Evolutionary conservation across 306 rosid genomes (phyloP).

Genomic region (Rosa multiflora): DNA sequence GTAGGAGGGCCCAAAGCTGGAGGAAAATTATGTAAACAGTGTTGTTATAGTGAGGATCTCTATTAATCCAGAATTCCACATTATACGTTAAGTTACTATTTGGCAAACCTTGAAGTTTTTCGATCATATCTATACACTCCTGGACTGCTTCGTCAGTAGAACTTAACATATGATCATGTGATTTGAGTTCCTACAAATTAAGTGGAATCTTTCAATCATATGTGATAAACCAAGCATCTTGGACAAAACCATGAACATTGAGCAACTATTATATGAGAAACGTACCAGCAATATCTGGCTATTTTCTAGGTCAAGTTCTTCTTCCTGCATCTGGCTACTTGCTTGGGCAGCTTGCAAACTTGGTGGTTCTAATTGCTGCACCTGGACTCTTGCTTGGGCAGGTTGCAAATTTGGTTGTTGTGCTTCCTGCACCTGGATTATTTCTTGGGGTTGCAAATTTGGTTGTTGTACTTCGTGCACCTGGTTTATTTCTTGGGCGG

Average conservation of each 20-base stretch:
- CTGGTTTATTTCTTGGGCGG: background rate
- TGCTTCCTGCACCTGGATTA: background rate
- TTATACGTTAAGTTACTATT: background rate
- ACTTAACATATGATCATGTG: background rate
- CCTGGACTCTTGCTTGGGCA: background rate
- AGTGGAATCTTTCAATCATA: background rate
- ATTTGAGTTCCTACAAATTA: background rate
- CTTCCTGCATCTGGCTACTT: background rate
- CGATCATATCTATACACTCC: background rate
- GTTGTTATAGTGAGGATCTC: background rate
- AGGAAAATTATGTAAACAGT: background rate
- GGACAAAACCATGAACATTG: background rate
- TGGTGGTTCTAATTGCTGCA: background rate
- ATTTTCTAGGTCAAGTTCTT: background rate
- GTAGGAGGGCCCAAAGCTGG: background rate
- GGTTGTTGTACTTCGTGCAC: background rate
- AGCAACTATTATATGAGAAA: background rate
- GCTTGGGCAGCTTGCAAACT: background rate
- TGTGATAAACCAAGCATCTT: background rate
- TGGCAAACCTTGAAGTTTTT: constrained; percentile 1
- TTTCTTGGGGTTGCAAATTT: background rate
- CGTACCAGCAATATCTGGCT: background rate
- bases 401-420: background rate
- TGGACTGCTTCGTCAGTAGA: background rate
- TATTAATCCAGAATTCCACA: background rate